These are phyloP conservation scores for Epichloe scottii DNA, from an alignment of 2,329 filamentous ascomycete species.

Conservation along the genomic window DNA sequence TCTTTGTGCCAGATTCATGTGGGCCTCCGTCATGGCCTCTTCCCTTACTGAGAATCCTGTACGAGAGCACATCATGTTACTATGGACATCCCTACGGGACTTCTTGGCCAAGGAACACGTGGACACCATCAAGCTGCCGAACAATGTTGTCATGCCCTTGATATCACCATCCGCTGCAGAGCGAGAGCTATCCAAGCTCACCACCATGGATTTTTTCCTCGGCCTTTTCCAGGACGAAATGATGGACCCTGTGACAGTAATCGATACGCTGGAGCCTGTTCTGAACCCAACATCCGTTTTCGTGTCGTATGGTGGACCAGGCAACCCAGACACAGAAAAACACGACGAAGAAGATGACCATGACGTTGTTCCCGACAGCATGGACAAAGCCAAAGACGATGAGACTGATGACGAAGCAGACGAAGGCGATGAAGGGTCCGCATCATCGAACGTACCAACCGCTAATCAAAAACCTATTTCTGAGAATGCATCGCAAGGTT, in stretches of 20 bases:
- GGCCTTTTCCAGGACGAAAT: slow-evolving; percentile 76
- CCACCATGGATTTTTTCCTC: slow-evolving; percentile 92
- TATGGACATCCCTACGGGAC: slow-evolving; percentile 46
- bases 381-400: not conserved
- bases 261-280: slow-evolving; percentile 86
- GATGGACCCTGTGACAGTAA: slow-evolving; percentile 69
- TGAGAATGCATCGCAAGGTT: slow-evolving; percentile 40
- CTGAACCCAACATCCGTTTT: slow-evolving; percentile 57
- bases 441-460: not conserved
- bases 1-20: slow-evolving; percentile 41
- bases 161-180: slow-evolving; percentile 76
- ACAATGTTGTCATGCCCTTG: slow-evolving; percentile 81
- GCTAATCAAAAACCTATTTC: slow-evolving; percentile 27
- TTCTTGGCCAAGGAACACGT: slow-evolving; percentile 29
- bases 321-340: not conserved
- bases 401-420: not conserved
- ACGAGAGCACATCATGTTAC: slow-evolving; percentile 42
- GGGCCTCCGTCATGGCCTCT: slow-evolving; percentile 42
- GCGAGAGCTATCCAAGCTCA: slow-evolving; percentile 80
- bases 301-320: slow-evolving; percentile 14
- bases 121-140: slow-evolving; percentile 50
- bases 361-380: not conserved
- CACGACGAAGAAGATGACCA: not conserved
- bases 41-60: slow-evolving; percentile 40
- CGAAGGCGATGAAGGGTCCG: slow-evolving; percentile 1